Percentiles rank a stretch among this genome's conserved stretches.
Evolutionary conservation across 805 yeast species (phyloP).

Genomic region (Zygoascus bituminiphila): DNA sequence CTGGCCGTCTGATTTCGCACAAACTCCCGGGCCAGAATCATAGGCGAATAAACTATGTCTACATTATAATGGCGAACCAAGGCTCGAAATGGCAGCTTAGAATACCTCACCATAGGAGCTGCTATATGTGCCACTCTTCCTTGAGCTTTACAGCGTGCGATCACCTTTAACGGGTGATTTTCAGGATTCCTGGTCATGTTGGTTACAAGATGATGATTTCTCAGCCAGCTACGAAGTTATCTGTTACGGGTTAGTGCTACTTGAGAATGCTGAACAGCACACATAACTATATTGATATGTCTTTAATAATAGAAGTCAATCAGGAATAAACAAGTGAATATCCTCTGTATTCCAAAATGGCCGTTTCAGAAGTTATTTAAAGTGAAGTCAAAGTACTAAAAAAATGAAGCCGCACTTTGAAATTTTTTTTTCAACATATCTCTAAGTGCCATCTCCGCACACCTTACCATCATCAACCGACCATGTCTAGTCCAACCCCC

Average conservation of each 20-base stretch:
- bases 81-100: constrained; percentile 86
- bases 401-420: neutral
- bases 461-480: too few species aligned
- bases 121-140: constrained; percentile 55
- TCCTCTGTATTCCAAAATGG: too few species aligned
- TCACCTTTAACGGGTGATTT: constrained; percentile 47
- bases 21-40: constrained; percentile 94
- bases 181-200: constrained; percentile 31
- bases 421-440: neutral
- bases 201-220: too few species aligned
- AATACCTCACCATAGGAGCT: constrained; percentile 97
- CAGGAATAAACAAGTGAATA: too few species aligned
- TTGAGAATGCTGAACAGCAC: too few species aligned
- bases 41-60: constrained; percentile 88
- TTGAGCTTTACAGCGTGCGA: constrained; percentile 38
- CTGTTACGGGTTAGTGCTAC: too few species aligned
- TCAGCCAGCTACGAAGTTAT: too few species aligned
- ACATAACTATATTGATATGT: too few species aligned
- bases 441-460: neutral
- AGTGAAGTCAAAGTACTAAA: too few species aligned
- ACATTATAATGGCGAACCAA: constrained; percentile 62
- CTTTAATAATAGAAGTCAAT: too few species aligned
- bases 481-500: neutral
- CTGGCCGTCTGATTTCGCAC: constrained; percentile 79
- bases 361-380: too few species aligned